Percentiles rank a stretch among this genome's conserved stretches.
These are phyloP conservation scores for Talaromyces islandicus DNA, from an alignment of 2,329 filamentous ascomycete genomes.

Conservation along the genomic window DNA sequence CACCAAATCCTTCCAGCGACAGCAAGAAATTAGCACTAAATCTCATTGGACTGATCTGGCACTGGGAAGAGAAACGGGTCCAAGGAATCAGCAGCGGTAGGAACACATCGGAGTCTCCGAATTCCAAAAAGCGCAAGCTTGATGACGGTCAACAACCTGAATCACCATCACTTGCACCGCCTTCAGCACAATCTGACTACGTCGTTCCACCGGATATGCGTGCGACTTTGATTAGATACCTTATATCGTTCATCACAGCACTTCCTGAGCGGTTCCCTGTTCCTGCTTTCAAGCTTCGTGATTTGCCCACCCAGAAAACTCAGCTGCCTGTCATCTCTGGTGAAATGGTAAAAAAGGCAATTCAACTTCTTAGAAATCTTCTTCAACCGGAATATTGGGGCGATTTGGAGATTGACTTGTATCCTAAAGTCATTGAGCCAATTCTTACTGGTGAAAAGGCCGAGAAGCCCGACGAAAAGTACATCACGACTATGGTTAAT, in stretches of 20 bases:
- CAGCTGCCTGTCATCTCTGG: conserved; percentile 52
- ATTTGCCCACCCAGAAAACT: conserved; percentile 43
- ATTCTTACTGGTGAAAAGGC: conserved; percentile 79
- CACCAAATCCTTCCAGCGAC: conserved; percentile 77
- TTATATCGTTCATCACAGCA: conserved; percentile 90
- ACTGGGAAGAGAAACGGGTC: conserved; percentile 83
- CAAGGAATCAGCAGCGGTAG: conserved; percentile 40
- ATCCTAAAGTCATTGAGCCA: conserved; percentile 81
- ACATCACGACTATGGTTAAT: conserved; percentile 84
- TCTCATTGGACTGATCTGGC: conserved; percentile 83
- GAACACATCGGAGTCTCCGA: conserved; percentile 62
- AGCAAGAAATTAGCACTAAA: conserved; percentile 87
- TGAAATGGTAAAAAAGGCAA: conserved; percentile 80
- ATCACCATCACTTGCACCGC: conserved; percentile 49
- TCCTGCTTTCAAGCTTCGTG: conserved; percentile 62
- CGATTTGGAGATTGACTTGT: conserved; percentile 84
- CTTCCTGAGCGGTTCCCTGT: conserved; percentile 79
- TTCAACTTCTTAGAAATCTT: conserved; percentile 75
- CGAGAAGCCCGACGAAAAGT: conserved; percentile 75
- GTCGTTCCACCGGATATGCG: conserved; percentile 62
- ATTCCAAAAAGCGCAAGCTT: conserved; percentile 68
- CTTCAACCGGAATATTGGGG: conserved; percentile 85
- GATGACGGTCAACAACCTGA: conserved; percentile 56
- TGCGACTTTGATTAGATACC: conserved; percentile 82
- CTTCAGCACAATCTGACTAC: conserved; percentile 53